A percentile compares a stretch with the other conserved stretches of the same genome.
phyloP scores from a whole-genome alignment of 331 rosid species.

The Arachis monticola region DNA sequence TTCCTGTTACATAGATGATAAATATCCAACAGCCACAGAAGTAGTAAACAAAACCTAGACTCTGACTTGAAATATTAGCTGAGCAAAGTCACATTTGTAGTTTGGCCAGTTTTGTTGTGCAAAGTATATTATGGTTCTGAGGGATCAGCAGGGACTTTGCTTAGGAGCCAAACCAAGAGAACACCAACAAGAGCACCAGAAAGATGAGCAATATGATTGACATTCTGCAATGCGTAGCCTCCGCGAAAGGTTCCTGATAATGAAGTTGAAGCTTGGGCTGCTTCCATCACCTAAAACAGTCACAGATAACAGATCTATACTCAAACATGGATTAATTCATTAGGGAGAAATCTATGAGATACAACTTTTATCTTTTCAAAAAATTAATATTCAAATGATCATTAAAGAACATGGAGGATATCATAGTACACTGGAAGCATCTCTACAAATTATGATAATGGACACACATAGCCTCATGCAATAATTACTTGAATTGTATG shows the following conservation, averaged over 20 bases:
- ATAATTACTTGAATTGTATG: not conserved
- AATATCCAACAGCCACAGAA: not conserved
- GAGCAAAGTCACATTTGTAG: slow-evolving; percentile 14
- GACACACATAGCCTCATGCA: slow-evolving; percentile 19
- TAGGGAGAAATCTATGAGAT: not conserved
- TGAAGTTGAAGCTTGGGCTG: slow-evolving; percentile 93
- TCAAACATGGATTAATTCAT: slow-evolving; percentile 30
- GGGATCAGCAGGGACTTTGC: slow-evolving; percentile 77
- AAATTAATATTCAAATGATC: not conserved
- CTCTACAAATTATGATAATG: not conserved
- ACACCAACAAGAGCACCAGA: slow-evolving; percentile 98
- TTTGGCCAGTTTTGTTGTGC: slow-evolving; percentile 38
- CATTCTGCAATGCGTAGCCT: slow-evolving; percentile 64
- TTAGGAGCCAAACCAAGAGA: slow-evolving; percentile 83
- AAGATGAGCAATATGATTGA: slow-evolving; percentile 95
- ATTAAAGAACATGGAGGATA: slow-evolving; percentile 8
- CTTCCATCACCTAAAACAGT: slow-evolving; percentile 83
- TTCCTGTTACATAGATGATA: not conserved
- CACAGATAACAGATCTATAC: slow-evolving; percentile 28
- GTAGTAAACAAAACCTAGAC: slow-evolving; percentile 1
- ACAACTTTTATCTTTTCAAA: not conserved
- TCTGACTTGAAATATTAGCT: slow-evolving; percentile 20
- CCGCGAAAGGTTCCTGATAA: slow-evolving; percentile 63
- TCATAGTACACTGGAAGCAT: slow-evolving; percentile 15
- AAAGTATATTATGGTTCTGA: slow-evolving; percentile 41